Base-by-base conservation (phyloP, 306 rosid genomes). In the Quercus ilex region DNA sequence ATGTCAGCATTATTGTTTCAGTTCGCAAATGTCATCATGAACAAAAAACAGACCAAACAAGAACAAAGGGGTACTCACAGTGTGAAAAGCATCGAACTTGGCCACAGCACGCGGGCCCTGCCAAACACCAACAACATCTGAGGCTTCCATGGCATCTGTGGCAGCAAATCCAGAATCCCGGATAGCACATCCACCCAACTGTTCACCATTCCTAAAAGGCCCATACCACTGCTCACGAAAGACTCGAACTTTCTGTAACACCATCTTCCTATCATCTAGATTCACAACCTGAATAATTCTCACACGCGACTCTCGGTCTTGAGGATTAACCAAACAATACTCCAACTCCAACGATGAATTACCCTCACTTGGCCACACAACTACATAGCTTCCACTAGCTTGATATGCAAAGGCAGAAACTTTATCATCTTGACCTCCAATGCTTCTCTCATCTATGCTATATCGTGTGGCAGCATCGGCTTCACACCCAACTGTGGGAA, bases 201-300 rank as follows among this genome's bases (percentile, higher is more conserved):
- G 99, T 3, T 95, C 98, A 12, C 99, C 99, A 38, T 95, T 89
- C 84, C 97, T 91, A 86, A 87, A 95, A 60, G 99, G 99, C n/a
- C 99, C 98, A 68, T 95, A 95, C 98, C 99, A 95, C 83, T 89
- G 96, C 87, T 95, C 99, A 55, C 93, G 85, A 87, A 83, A 90
- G 53, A 93, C 94, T 83, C 80, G 82, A 63, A 91, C 78, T 25
- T 84, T 83, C 77, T 84, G 74, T 64, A 95, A 79, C n/a, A 18
- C 84, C 79, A 89, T 75, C 81, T 84, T 87, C 49, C 72, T 69
- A 76, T 78, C 74, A 7, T 79, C 90, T 19, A 89, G 78, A n/a
- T 33, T 73, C 30, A 93, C 81, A 73, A 59, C 62, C 89, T 93
- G 96, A 84, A 92, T 74, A 68, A 91, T 80, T 89, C 99, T 95